Conservation (phyloP, 345 rosid species). For the Moricandia moricandioides region DNA sequence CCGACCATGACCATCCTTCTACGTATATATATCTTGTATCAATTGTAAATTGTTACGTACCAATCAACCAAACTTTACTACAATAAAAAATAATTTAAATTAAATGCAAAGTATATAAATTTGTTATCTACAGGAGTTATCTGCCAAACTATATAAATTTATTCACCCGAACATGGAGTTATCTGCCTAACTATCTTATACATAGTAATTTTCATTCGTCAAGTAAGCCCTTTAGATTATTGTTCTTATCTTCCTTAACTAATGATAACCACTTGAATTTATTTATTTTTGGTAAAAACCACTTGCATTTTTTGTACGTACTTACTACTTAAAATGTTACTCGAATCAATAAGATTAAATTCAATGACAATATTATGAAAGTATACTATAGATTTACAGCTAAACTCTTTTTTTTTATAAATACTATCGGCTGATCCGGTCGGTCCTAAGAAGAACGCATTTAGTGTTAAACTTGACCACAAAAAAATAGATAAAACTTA, state of each 20-base stretch:
- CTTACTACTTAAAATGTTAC: background rate
- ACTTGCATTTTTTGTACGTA: background rate
- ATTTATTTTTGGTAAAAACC: too few relatives aligned
- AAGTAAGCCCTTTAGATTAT: background rate
- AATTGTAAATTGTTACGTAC: background rate
- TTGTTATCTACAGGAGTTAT: slow-evolving; percentile 28
- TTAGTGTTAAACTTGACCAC: background rate
- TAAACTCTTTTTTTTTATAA: too few relatives aligned
- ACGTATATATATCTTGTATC: slow-evolving; percentile 70
- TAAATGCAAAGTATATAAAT: background rate
- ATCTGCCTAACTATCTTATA: too few relatives aligned
- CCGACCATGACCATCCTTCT: slow-evolving; percentile 83
- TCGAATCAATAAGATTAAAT: background rate
- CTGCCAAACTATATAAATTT: too few relatives aligned
- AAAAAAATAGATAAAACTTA: background rate
- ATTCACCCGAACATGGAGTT: too few relatives aligned
- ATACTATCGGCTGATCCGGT: too few relatives aligned
- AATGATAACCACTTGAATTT: background rate
- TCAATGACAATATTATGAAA: background rate
- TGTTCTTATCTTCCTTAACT: background rate
- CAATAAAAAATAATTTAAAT: background rate
- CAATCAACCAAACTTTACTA: background rate
- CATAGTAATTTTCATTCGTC: background rate
- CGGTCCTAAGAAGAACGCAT: too few relatives aligned
- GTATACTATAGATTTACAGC: background rate